These are phyloP conservation scores for Ophiostoma himal-ulmi DNA, from an alignment of 2,329 filamentous ascomycete species.

Conservation along the genomic window DNA sequence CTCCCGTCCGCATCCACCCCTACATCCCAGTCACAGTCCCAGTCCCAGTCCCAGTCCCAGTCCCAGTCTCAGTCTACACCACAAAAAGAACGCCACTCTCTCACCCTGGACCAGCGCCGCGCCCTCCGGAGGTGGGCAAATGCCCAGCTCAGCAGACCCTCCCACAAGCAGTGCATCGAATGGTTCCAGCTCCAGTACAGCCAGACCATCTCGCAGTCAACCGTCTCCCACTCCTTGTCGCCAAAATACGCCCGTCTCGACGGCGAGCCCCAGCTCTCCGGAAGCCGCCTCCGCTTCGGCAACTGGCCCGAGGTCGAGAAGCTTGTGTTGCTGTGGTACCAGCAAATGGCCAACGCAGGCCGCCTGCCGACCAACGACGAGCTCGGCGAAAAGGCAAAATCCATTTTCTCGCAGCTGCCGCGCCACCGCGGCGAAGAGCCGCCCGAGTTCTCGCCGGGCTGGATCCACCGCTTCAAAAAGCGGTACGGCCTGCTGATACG, in stretches of 20 bases:
- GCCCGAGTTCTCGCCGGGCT: slow-evolving; percentile 58
- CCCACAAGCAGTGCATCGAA: slow-evolving; percentile 57
- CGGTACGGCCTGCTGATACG: slow-evolving; percentile 54
- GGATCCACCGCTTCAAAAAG: slow-evolving; percentile 61
- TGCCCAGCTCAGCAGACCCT: slow-evolving; percentile 50
- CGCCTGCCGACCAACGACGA: slow-evolving; percentile 58
- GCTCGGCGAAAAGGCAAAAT: slow-evolving; percentile 56
- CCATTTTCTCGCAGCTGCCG: slow-evolving; percentile 52
- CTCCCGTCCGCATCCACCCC: neutral
- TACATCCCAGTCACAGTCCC: neutral
- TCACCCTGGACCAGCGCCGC: slow-evolving; percentile 57
- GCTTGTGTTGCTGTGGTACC: slow-evolving; percentile 51
- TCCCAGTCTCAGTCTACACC: slow-evolving; percentile 23
- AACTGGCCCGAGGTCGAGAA: slow-evolving; percentile 57
- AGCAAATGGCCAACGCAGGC: slow-evolving; percentile 46
- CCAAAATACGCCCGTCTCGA: slow-evolving; percentile 58
- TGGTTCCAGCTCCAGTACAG: slow-evolving; percentile 56
- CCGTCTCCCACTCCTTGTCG: slow-evolving; percentile 56
- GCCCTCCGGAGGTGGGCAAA: slow-evolving; percentile 56
- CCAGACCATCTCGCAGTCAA: slow-evolving; percentile 57
- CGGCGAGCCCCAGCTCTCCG: slow-evolving; percentile 56
- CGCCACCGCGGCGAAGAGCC: slow-evolving; percentile 56
- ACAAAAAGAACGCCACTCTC: slow-evolving; percentile 50
- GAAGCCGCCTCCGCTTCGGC: slow-evolving; percentile 55
- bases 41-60: neutral